Conservation (phyloP, 1,139 yeast species). For the Hansenula sp. region DNA sequence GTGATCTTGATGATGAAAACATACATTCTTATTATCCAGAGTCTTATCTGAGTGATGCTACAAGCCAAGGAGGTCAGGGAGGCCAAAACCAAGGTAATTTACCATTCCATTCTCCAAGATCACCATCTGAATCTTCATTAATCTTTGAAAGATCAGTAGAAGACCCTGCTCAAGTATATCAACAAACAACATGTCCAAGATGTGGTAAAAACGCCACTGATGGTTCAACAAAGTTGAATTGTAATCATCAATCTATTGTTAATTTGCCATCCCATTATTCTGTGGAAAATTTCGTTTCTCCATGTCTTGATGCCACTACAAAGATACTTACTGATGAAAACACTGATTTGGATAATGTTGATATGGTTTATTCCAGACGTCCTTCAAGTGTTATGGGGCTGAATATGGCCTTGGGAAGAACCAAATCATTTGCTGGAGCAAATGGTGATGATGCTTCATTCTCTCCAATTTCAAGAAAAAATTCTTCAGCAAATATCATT, state of each 20-base stretch:
- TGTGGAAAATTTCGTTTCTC: slow-evolving; percentile 73
- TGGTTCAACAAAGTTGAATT: slow-evolving; percentile 8
- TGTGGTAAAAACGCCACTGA: slow-evolving; percentile 17
- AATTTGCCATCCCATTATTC: slow-evolving; percentile 43
- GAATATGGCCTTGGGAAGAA: slow-evolving; percentile 55
- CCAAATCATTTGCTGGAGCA: slow-evolving; percentile 22
- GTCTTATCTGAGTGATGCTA: background rate
- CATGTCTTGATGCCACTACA: slow-evolving; percentile 79
- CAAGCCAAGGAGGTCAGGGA: background rate
- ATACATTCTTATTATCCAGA: background rate
- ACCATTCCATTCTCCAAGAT: slow-evolving; percentile 2
- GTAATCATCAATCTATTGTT: slow-evolving; percentile 24
- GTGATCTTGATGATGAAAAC: background rate
- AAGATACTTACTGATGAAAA: slow-evolving; percentile 53
- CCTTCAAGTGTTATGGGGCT: slow-evolving; percentile 57
- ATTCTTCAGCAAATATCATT: slow-evolving; percentile 15
- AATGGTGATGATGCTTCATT: background rate
- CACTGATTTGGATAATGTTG: slow-evolving; percentile 62
- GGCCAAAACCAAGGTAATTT: background rate
- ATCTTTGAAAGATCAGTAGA: slow-evolving; percentile 26
- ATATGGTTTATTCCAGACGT: slow-evolving; percentile 66
- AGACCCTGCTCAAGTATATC: slow-evolving; percentile 23
- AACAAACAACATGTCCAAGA: slow-evolving; percentile 22
- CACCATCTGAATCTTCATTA: slow-evolving; percentile 19
- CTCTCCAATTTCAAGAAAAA: slow-evolving; percentile 18